Evolutionary conservation across 768 basidiomycete genomes (phyloP).

Genomic region (Strobilomyces confusus): DNA sequence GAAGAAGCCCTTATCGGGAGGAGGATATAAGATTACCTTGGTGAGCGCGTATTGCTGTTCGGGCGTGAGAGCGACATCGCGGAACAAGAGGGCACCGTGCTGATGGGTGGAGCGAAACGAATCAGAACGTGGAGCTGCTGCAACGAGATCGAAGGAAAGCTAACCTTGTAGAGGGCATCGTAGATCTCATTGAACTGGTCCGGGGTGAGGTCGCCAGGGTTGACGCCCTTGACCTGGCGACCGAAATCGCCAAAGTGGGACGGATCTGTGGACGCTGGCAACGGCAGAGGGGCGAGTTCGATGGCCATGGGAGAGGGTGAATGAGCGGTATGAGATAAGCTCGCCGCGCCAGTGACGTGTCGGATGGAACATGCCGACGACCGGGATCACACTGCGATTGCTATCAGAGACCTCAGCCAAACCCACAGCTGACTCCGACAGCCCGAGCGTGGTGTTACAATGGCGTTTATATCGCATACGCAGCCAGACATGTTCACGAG

Average conservation of each 20-base stretch:
- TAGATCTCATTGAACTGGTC: conserved; percentile 65
- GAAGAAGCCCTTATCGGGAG: neutral
- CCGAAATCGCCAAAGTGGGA: conserved; percentile 70
- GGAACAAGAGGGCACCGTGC: conserved; percentile 75
- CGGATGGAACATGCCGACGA: conserved; percentile 3
- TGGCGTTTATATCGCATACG: conserved; percentile 7
- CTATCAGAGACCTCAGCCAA: neutral
- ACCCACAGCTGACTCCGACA: too few species aligned
- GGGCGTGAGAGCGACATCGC: conserved; percentile 62
- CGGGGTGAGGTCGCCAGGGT: conserved; percentile 58
- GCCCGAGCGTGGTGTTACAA: conserved; percentile 1
- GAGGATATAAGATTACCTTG: conserved; percentile 47
- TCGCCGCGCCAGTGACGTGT: neutral
- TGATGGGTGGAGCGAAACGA: conserved; percentile 26
- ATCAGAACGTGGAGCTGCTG: neutral
- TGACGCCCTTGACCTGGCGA: conserved; percentile 66
- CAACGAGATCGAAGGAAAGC: neutral
- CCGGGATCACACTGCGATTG: neutral
- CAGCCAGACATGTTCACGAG: neutral
- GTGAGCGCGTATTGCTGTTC: conserved; percentile 84
- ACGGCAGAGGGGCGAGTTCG: conserved; percentile 58
- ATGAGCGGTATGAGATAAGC: too few species aligned
- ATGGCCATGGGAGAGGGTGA: conserved; percentile 53
- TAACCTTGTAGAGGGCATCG: conserved; percentile 73
- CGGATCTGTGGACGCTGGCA: conserved; percentile 69